A percentile compares a stretch with the other conserved stretches of the same genome.
Evolutionary conservation across 108 stramenopile genomes (phyloP).

Genomic region (Conticribra guillardii): DNA sequence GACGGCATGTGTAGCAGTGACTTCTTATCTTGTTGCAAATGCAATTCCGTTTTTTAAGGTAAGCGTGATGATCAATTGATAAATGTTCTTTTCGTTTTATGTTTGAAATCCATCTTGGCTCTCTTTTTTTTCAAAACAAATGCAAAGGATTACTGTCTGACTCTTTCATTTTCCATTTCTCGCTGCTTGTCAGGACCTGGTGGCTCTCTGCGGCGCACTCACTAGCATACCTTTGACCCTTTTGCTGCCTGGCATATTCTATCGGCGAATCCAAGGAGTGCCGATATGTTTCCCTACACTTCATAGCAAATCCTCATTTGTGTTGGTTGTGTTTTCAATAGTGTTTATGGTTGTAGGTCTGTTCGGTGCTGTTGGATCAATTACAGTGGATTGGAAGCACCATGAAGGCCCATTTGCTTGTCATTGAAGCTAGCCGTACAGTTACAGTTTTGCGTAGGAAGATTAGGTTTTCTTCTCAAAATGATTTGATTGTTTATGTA

Average conservation of each 20-base stretch:
- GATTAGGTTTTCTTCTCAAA: no score
- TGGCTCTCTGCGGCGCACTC: conserved; percentile 70
- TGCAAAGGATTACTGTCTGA: no score
- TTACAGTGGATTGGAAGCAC: conserved; percentile 62
- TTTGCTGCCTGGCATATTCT: conserved; percentile 65
- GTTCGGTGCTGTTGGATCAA: conserved; percentile 60
- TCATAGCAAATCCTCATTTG: conserved; percentile 30
- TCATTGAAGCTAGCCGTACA: neutral
- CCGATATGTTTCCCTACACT: conserved; percentile 32
- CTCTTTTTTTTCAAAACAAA: no score
- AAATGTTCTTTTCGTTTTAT: no score
- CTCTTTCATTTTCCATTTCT: neutral
- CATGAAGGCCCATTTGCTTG: conserved; percentile 56
- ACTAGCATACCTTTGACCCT: conserved; percentile 72
- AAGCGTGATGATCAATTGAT: neutral
- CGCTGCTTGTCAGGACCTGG: conserved; percentile 49
- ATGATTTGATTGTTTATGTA: no score
- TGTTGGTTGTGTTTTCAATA: conserved; percentile 49
- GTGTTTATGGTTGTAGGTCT: conserved; percentile 66
- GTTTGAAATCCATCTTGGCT: no score
- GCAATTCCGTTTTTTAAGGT: conserved; percentile 74
- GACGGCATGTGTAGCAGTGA: conserved; percentile 46
- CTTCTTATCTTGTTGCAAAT: conserved; percentile 67
- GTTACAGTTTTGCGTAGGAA: no score
- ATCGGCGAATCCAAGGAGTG: conserved; percentile 46